Base-by-base conservation (phyloP, 306 rosid species). In the Delonix regia region DNA sequence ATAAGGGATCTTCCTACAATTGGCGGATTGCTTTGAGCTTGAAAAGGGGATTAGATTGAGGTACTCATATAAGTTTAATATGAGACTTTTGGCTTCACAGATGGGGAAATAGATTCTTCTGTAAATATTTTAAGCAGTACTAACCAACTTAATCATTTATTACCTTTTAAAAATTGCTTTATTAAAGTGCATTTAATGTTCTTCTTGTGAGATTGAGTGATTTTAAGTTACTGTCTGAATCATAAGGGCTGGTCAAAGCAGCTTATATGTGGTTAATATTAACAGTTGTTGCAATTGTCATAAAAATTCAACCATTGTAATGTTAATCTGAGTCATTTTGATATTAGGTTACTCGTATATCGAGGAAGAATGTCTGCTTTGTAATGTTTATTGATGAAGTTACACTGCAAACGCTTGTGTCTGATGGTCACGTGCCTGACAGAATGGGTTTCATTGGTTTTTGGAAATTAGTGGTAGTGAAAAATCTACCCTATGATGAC, bases 321-420 rank as follows among this genome's bases (percentile, higher is more conserved):
- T 65, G 65, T 44, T 81, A 61, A 83, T 48, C 49, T 19, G 74
- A 61, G 48, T 56, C 65, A 63, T 65, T 45, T 64, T 77, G 51
- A 78, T 91, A 88, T 83, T 94, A 95, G 99, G 88, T 95, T 60
- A 87, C 97, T 78, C 97, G 93, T 66, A 63, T 88, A 71, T 95
- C 97, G 61, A 92, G 89, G 87, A 95, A 92, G 84, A 92, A 92
- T 86, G 98, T 91, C 47, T 93, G 99, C 88, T 95, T 91, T 87
- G 98, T 93, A 30, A 93, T 93, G 94, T 95, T 93, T 63, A 85
- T 87, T 36, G 98, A 95, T 72, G 97, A 95, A 84, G 77, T 89
- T 86, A 93, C 98, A 19, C 44, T 89, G 69, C 83, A 60, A 53
- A 78, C 89, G 19, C 96, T 92, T 74, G 34, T 92, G 86, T 81